These are phyloP conservation scores for Nakaseomyces uthaithaninus DNA, from an alignment of 1,139 yeast species.

Conservation along the genomic window DNA sequence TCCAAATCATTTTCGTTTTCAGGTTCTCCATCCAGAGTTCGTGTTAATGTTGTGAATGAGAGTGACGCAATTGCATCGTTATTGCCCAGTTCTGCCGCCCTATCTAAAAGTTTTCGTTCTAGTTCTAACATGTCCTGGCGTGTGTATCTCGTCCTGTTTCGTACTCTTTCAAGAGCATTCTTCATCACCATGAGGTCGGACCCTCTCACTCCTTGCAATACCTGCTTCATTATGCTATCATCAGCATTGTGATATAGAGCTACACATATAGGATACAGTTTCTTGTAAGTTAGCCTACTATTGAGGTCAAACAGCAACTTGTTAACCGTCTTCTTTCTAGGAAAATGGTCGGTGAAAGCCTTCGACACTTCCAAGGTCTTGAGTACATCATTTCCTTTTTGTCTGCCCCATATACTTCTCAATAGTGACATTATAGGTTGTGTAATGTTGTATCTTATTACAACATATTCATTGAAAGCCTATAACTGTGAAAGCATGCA, in stretches of 20 bases:
- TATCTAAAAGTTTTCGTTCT: conserved; percentile 65
- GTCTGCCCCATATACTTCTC: not conserved
- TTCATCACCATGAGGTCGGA: conserved; percentile 62
- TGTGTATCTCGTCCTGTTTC: conserved; percentile 52
- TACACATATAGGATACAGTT: conserved; percentile 47
- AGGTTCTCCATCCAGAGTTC: conserved; percentile 17
- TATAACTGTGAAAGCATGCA: too few species aligned
- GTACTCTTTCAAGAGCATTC: conserved; percentile 51
- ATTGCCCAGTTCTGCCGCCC: conserved; percentile 77
- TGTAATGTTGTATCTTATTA: too few species aligned
- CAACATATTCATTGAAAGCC: too few species aligned
- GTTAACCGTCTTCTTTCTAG: conserved; percentile 49
- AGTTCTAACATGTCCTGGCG: conserved; percentile 48
- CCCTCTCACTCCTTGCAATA: conserved; percentile 43
- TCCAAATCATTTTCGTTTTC: conserved; percentile 32
- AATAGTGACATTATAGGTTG: not conserved
- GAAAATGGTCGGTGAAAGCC: conserved; percentile 48
- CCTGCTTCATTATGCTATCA: conserved; percentile 29
- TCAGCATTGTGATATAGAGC: conserved; percentile 38
- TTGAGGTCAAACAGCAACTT: conserved; percentile 58
- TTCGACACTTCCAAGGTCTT: conserved; percentile 8
- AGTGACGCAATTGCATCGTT: conserved; percentile 71
- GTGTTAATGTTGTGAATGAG: conserved; percentile 48
- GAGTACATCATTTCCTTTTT: not conserved
- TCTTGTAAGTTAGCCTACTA: conserved; percentile 45